Conservation (phyloP, 495 filamentous ascomycete genomes). For the Penicillium chermesinum region DNA sequence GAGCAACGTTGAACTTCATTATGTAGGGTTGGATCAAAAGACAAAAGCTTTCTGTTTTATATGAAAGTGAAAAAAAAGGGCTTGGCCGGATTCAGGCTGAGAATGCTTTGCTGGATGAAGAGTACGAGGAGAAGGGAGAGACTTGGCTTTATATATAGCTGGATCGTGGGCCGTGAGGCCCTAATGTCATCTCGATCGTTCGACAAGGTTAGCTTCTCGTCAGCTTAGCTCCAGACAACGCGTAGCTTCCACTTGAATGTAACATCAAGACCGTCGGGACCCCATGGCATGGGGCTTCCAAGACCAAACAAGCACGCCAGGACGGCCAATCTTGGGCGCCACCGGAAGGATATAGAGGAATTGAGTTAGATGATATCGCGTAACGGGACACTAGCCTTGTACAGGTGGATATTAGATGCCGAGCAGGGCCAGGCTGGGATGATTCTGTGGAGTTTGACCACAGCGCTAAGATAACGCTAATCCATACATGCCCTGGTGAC, state of each 20-base stretch:
- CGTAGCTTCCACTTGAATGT: conserved; percentile 4
- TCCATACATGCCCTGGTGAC: background rate
- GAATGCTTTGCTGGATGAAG: background rate
- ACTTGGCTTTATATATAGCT: background rate
- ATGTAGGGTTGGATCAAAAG: background rate
- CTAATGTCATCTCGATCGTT: too few relatives aligned
- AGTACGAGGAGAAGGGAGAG: background rate
- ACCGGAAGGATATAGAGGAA: conserved; percentile 9
- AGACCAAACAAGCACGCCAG: background rate
- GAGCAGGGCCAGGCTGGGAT: background rate
- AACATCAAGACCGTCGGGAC: conserved; percentile 8
- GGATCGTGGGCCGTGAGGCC: background rate
- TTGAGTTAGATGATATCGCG: background rate
- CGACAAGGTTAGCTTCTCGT: background rate
- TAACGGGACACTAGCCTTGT: background rate
- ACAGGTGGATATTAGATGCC: background rate
- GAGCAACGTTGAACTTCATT: conserved; percentile 26
- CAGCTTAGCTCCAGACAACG: background rate
- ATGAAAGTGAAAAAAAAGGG: background rate
- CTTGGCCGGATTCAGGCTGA: background rate
- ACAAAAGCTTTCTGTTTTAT: background rate
- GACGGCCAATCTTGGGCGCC: conserved; percentile 1
- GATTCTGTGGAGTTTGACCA: background rate
- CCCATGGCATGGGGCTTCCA: background rate
- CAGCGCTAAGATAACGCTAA: background rate